Conservation (phyloP, 352 stramenopile species). For the Globisporangium uncinulatum region DNA sequence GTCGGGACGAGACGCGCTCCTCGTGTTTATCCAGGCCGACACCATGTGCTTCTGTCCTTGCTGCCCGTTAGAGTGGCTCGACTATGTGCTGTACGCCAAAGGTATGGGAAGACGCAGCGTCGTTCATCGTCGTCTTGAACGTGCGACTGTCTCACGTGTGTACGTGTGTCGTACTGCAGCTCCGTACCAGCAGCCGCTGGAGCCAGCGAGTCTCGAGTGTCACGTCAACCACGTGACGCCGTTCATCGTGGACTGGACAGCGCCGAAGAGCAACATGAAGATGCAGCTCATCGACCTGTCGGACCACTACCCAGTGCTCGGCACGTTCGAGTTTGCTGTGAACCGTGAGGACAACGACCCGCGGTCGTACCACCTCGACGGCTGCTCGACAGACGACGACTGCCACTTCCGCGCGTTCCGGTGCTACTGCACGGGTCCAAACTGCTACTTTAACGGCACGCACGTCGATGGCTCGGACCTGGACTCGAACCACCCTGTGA, state of each 20-base stretch:
- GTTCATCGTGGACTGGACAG: conserved; percentile 68
- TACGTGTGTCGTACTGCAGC: conserved; percentile 12
- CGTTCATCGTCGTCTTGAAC: too few species aligned
- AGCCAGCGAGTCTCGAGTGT: conserved; percentile 45
- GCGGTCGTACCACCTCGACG: conserved; percentile 58
- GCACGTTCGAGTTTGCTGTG: conserved; percentile 60
- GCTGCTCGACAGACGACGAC: conserved; percentile 65
- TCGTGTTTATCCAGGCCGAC: conserved; percentile 32
- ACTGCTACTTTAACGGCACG: conserved; percentile 67
- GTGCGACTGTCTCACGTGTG: not conserved
- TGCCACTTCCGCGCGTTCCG: conserved; percentile 64
- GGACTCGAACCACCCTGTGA: conserved; percentile 59
- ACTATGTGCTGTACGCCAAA: conserved; percentile 79
- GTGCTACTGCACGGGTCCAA: conserved; percentile 60
- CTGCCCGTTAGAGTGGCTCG: conserved; percentile 76
- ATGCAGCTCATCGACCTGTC: conserved; percentile 66
- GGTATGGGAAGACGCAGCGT: conserved; percentile 15
- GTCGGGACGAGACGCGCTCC: conserved; percentile 11
- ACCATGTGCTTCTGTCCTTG: conserved; percentile 76
- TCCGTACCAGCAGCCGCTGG: conserved; percentile 67
- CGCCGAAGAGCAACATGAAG: conserved; percentile 37
- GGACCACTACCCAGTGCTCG: conserved; percentile 74
- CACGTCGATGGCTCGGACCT: conserved; percentile 40
- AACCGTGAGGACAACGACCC: conserved; percentile 45
- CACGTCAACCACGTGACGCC: conserved; percentile 42